Conservation (phyloP, 495 filamentous ascomycete species). For the Neurospora cerealis region DNA sequence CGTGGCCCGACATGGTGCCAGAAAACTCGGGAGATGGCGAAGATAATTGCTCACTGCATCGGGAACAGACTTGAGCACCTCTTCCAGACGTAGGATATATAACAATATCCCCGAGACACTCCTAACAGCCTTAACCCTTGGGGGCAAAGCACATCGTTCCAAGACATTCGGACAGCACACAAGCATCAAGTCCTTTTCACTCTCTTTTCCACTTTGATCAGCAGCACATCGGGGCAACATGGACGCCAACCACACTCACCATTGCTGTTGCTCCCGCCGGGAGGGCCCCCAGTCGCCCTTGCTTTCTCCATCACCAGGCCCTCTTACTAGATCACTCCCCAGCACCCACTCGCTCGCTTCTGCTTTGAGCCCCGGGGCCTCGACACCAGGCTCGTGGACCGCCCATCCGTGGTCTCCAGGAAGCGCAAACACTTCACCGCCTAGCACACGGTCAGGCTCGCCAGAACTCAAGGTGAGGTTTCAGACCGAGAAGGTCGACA, state of each 20-base stretch:
- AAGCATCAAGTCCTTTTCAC: neutral
- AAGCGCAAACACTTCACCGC: conserved; percentile 16
- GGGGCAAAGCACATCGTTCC: neutral
- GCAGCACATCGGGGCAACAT: neutral
- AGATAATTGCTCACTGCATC: neutral
- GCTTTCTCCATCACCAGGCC: neutral
- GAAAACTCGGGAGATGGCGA: neutral
- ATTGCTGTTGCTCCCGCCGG: neutral
- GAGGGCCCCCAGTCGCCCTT: neutral
- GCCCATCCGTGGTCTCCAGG: conserved; percentile 11
- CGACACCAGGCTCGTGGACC: conserved; percentile 15
- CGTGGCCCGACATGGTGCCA: neutral
- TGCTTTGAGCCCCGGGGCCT: conserved; percentile 9
- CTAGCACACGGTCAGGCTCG: conserved; percentile 13
- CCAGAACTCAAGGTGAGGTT: conserved; percentile 13
- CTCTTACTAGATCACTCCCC: conserved; percentile 10
- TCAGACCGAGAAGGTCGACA: neutral
- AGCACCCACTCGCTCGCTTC: conserved; percentile 18
- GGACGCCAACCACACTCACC: neutral
- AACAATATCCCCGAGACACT: neutral
- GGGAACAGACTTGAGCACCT: neutral
- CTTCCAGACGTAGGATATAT: neutral
- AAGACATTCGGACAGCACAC: neutral
- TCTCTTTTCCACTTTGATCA: neutral
- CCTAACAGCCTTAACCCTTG: neutral